phyloP scores from a whole-genome alignment of 2,329 filamentous ascomycete genomes.

The Pyricularia sp. region DNA sequence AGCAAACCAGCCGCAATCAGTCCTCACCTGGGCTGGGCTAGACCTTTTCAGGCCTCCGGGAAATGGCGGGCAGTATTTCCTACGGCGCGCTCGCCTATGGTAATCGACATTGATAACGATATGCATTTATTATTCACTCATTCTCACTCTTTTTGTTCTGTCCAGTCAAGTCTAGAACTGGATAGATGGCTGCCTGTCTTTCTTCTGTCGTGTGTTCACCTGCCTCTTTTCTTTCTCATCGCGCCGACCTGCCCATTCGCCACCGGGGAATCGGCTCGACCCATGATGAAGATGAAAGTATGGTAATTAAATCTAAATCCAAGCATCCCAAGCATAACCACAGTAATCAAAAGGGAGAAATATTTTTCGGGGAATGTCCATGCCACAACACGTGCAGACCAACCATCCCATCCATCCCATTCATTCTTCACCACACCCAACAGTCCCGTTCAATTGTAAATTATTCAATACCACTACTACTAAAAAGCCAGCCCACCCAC shows the following conservation, averaged over 20 bases:
- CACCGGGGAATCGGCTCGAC: not conserved
- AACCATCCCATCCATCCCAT: not conserved
- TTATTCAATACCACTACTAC: too few species aligned
- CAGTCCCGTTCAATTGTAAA: not conserved
- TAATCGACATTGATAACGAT: not conserved
- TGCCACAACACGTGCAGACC: not conserved
- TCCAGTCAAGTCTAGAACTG: not conserved
- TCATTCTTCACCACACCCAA: not conserved
- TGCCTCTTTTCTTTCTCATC: not conserved
- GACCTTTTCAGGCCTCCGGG: not conserved
- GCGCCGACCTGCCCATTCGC: not conserved
- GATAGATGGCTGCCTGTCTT: not conserved
- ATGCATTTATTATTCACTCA: not conserved
- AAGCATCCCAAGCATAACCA: not conserved
- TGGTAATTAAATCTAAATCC: not conserved
- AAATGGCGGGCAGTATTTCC: not conserved
- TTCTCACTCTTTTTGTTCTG: not conserved
- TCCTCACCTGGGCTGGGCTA: not conserved
- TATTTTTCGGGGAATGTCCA: not conserved
- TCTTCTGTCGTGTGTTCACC: not conserved
- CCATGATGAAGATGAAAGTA: not conserved
- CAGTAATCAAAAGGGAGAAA: not conserved
- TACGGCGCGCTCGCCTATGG: not conserved
- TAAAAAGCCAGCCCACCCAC: not conserved
- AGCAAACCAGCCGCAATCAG: too few species aligned